Evolutionary conservation across 2,329 filamentous ascomycete genomes (phyloP), one percentile per base, ranked within the genome.

Genomic region (Hymenoscyphus salicellus): DNA sequence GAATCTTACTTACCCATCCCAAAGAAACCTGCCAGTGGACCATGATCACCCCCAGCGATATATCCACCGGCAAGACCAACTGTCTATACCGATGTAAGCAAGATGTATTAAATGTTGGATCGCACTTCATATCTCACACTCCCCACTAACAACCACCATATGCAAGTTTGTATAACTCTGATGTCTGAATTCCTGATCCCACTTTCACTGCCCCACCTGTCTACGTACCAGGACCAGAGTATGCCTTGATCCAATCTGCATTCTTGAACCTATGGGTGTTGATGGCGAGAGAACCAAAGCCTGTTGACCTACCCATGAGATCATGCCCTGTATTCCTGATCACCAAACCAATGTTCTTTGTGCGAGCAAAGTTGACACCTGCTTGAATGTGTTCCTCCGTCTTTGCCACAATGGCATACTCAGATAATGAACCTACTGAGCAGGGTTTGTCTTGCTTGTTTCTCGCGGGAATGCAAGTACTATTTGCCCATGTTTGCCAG

Each of bases 241-340:
- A 75, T 43, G 75, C 67, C 30, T 63, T 60, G 46, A 78, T 70
- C 62, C 79, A 77, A 28, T 77, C 71, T 14, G 78, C 75, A 2
- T 75, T 70, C 66, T 82, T 81, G 49, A 82, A 70, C 60, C 79
- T 69, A 67, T 82, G 79, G 1, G 78, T 81, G 79, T 80, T 82
- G 66, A 83, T 74, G 63, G 77, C 78, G 1, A 83, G 70, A 0
- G 78, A 76, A 5, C 80, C 80, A 1, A 77, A 76, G 28, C 80
- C 80, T 2, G 77, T 77, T 0, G 80, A 82, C 60, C 78, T 77
- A n/a, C 80, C 80, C 26, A 75, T 76, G 65, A 78, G 81, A 68
- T 79, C 78, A 66, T 81, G 79, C 2, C 79, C 79, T 1, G 79
- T 81, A 64, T 80, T 81, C 66, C 78, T 78, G 60, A 76, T 71